These are phyloP conservation scores for Linanthus parryae DNA, from an alignment of 148 eudicot species.

Conservation along the genomic window DNA sequence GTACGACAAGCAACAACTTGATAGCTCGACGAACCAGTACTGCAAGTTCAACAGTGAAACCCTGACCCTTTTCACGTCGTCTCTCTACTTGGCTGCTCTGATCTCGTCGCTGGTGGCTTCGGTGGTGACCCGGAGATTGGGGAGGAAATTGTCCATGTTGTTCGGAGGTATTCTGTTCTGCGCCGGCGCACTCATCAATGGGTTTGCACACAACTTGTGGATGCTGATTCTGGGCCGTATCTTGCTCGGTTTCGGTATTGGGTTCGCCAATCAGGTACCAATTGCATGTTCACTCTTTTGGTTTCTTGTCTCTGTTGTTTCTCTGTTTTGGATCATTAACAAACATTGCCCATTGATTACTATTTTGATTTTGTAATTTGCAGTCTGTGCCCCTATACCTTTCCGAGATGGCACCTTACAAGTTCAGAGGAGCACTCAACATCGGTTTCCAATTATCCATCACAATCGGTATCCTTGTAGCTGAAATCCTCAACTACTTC, in stretches of 20 bases:
- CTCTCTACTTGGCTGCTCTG: constrained; percentile 30
- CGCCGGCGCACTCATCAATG: constrained; percentile 24
- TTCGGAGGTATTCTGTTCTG: constrained; percentile 23
- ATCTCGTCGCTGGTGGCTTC: constrained; percentile 30
- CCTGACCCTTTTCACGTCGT: constrained; percentile 31
- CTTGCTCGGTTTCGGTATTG: constrained; percentile 35
- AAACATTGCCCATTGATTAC: neutral
- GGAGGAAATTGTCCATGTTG: constrained; percentile 27
- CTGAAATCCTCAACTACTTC: constrained; percentile 25
- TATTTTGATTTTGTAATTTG: neutral
- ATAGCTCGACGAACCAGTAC: constrained; percentile 19
- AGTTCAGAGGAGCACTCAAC: constrained; percentile 31
- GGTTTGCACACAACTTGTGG: constrained; percentile 22
- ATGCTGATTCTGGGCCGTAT: constrained; percentile 33
- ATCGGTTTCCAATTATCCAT: constrained; percentile 28
- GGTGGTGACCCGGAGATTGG: constrained; percentile 17
- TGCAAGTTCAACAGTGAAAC: constrained; percentile 30
- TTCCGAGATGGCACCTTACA: constrained; percentile 35
- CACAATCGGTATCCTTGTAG: constrained; percentile 21
- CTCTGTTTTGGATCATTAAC: neutral
- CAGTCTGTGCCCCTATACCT: constrained; percentile 30
- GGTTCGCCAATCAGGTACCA: constrained; percentile 35
- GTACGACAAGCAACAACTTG: constrained; percentile 7
- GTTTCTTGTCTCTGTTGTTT: neutral
- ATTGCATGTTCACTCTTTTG: neutral